Percentiles rank a stretch among this genome's conserved stretches.
phyloP scores from a whole-genome alignment of 1,139 yeast genomes.

The Magnusiomyces fungicola region DNA sequence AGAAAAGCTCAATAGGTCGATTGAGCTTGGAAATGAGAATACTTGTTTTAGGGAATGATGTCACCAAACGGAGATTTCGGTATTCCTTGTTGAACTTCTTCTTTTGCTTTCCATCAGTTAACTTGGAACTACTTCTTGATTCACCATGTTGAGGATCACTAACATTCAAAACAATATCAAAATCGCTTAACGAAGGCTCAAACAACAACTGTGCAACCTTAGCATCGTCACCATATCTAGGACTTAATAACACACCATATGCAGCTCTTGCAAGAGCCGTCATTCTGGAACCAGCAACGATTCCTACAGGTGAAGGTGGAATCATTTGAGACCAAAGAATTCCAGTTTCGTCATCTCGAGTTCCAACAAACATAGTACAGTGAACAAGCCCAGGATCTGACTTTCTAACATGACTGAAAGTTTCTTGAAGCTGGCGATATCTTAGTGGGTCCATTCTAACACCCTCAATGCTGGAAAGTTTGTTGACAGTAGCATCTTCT shows the following conservation, averaged over 20 bases:
- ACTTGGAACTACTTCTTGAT: no score
- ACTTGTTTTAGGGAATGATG: constrained; percentile 17
- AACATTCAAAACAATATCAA: constrained; percentile 63
- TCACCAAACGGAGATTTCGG: constrained; percentile 48
- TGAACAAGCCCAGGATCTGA: constrained; percentile 76
- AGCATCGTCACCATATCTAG: constrained; percentile 37
- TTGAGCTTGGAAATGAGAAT: background rate
- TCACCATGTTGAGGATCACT: constrained; percentile 8
- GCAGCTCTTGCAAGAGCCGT: constrained; percentile 85
- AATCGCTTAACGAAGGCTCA: constrained; percentile 76
- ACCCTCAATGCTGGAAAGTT: constrained; percentile 33
- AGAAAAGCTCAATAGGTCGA: constrained; percentile 24
- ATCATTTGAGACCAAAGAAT: constrained; percentile 69
- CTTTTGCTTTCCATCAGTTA: background rate
- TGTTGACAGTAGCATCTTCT: constrained; percentile 21
- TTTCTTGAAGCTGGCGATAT: constrained; percentile 53
- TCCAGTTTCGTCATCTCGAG: constrained; percentile 78
- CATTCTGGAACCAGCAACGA: constrained; percentile 67
- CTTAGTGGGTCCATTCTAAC: constrained; percentile 59
- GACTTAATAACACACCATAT: constrained; percentile 40
- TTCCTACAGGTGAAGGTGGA: constrained; percentile 46
- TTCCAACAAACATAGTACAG: constrained; percentile 74
- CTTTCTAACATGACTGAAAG: constrained; percentile 59
- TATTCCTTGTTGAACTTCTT: constrained; percentile 32
- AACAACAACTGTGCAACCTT: constrained; percentile 48